Conservation (phyloP, 1,284 basidiomycete genomes). For the Apiotrichum laibachii region DNA sequence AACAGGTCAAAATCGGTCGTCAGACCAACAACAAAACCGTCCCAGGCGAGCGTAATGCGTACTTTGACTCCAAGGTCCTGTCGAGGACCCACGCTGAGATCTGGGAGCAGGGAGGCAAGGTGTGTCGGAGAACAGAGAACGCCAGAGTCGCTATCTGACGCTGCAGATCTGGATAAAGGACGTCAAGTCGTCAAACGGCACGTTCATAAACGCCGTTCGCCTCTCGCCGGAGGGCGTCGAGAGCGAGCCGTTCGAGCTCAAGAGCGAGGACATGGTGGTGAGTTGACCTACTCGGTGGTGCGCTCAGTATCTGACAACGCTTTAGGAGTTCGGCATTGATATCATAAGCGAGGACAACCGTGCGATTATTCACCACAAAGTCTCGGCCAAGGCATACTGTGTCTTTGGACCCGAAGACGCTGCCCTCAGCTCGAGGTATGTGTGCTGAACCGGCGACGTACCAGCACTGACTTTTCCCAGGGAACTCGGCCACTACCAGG, state of each 20-base stretch:
- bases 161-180: constrained; percentile 93
- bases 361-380: constrained; percentile 97
- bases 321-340: constrained; percentile 95
- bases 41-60: constrained; percentile 91
- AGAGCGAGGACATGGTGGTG: constrained; percentile 87
- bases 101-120: constrained; percentile 88
- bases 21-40: constrained; percentile 97
- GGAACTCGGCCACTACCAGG: constrained; percentile 45
- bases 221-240: constrained; percentile 87
- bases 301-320: constrained; percentile 3
- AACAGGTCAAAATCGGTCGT: constrained; percentile 80
- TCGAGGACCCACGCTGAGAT: constrained; percentile 96
- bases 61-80: constrained; percentile 95
- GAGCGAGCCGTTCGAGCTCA: constrained; percentile 89
- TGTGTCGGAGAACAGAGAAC: constrained; percentile 40
- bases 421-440: constrained; percentile 42
- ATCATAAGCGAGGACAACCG: constrained; percentile 99
- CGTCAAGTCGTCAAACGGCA: constrained; percentile 96
- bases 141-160: not conserved
- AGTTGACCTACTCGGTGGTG: constrained; percentile 35
- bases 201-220: constrained; percentile 94
- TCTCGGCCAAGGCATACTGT: constrained; percentile 88
- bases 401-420: constrained; percentile 84
- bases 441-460: no score
- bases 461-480: constrained; percentile 23